These are phyloP conservation scores for Spathaspora arborariae DNA, from an alignment of 805 yeast species.

Conservation along the genomic window DNA sequence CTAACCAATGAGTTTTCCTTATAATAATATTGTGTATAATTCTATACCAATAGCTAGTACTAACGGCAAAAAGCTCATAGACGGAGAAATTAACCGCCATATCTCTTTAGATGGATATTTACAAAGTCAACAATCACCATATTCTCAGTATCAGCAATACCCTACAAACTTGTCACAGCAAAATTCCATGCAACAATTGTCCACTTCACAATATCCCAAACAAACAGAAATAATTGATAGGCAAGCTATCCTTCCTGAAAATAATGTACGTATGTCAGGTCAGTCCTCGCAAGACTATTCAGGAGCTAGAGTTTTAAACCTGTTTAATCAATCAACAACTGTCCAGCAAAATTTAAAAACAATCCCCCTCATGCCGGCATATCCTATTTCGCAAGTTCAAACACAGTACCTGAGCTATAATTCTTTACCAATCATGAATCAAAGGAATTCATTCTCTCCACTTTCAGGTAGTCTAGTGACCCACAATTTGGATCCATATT, in stretches of 20 bases:
- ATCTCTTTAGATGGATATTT: neutral
- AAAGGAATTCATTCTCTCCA: neutral
- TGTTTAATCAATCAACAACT: neutral
- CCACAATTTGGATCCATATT: neutral
- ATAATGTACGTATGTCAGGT: neutral
- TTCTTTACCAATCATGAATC: neutral
- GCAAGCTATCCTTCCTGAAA: neutral
- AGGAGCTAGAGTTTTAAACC: neutral
- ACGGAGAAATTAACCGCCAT: neutral
- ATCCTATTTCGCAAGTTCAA: neutral
- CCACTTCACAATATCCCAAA: neutral
- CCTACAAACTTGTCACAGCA: neutral
- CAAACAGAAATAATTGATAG: neutral
- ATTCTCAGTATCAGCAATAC: neutral
- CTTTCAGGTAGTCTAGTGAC: no score
- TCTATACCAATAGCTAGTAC: neutral
- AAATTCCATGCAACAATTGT: neutral
- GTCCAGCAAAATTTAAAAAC: neutral
- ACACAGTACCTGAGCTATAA: neutral
- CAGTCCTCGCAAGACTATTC: neutral
- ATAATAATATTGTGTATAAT: neutral
- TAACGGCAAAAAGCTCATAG: neutral
- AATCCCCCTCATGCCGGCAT: neutral
- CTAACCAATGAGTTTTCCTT: neutral
- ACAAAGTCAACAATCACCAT: neutral